Conservation (phyloP, 305 asterid genomes). For the Ajuga reptans region DNA sequence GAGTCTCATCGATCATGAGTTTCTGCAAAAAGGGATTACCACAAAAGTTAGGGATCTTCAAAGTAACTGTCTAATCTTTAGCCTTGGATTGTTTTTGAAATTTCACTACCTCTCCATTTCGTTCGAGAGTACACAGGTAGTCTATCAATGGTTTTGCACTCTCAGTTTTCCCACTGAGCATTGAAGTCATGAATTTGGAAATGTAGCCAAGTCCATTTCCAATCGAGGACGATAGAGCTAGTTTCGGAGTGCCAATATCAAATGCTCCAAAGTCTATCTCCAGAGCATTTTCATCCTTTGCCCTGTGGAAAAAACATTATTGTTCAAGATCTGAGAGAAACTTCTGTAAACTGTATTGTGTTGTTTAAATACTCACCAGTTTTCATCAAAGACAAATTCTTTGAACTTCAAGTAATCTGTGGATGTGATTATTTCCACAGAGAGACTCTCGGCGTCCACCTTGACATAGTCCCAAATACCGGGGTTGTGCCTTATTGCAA, state of each 20-base stretch:
- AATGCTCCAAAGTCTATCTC: constrained; percentile 74
- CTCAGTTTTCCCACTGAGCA: constrained; percentile 37
- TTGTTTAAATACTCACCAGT: constrained; percentile 37
- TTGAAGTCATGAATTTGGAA: constrained; percentile 58
- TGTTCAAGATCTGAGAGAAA: not conserved
- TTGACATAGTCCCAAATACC: constrained; percentile 67
- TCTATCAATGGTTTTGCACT: constrained; percentile 50
- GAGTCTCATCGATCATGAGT: constrained; percentile 62
- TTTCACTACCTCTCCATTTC: constrained; percentile 56
- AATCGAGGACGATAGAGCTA: constrained; percentile 52
- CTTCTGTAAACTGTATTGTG: not conserved
- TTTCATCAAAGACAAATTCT: constrained; percentile 51
- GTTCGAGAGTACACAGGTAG: constrained; percentile 53
- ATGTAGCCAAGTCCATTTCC: constrained; percentile 55
- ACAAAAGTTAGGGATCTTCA: not conserved
- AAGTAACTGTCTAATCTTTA: not conserved
- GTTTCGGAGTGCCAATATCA: constrained; percentile 37
- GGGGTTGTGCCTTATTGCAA: constrained; percentile 57
- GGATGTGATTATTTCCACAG: constrained; percentile 45
- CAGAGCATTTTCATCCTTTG: constrained; percentile 60
- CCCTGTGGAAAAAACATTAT: constrained; percentile 38
- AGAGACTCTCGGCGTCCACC: constrained; percentile 50
- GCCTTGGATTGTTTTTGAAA: not conserved
- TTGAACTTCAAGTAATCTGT: constrained; percentile 57
- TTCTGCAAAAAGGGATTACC: constrained; percentile 37